Percentiles rank a stretch among this genome's conserved stretches.
phyloP scores from a whole-genome alignment of 176 grass and related monocot species.

The maize (Zea mays) region DNA sequence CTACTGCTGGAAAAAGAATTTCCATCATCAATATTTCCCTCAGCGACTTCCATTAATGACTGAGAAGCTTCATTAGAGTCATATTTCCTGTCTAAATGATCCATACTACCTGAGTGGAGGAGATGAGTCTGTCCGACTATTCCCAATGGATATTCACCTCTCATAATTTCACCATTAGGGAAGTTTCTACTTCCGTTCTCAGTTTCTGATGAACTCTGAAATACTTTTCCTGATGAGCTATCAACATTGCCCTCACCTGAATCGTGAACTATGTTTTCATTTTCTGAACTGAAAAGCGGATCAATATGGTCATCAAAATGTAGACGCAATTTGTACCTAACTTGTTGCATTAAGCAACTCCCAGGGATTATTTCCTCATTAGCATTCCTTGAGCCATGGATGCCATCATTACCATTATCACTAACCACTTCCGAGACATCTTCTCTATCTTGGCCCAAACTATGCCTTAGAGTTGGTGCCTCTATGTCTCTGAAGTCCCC shows the following conservation, averaged over 20 bases:
- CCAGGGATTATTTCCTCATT: not conserved
- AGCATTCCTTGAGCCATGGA: conserved; percentile 31
- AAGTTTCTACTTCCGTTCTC: conserved; percentile 22
- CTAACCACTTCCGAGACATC: not conserved
- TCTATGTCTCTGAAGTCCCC: conserved; percentile 28
- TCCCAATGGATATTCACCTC: conserved; percentile 35
- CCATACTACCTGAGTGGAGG: conserved; percentile 16
- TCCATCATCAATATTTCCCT: conserved; percentile 39
- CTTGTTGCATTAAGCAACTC: conserved; percentile 27
- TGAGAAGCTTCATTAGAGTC: conserved; percentile 10
- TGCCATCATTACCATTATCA: conserved; percentile 21
- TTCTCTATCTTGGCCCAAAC: conserved; percentile 18
- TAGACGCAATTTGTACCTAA: not conserved
- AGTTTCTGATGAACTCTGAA: conserved; percentile 22
- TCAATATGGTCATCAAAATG: conserved; percentile 12
- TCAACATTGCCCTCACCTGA: conserved; percentile 23
- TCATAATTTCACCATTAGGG: conserved; percentile 22
- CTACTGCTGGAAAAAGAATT: conserved; percentile 14
- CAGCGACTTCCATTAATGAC: conserved; percentile 1
- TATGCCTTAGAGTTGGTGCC: conserved; percentile 9
- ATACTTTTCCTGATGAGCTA: conserved; percentile 22
- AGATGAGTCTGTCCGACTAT: conserved; percentile 14
- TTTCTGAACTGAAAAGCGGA: conserved; percentile 21
- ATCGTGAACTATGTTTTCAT: not conserved
- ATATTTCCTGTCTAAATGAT: conserved; percentile 28